These are phyloP conservation scores for Lonicera japonica DNA, from an alignment of 129 eudicot species.

Conservation along the genomic window DNA sequence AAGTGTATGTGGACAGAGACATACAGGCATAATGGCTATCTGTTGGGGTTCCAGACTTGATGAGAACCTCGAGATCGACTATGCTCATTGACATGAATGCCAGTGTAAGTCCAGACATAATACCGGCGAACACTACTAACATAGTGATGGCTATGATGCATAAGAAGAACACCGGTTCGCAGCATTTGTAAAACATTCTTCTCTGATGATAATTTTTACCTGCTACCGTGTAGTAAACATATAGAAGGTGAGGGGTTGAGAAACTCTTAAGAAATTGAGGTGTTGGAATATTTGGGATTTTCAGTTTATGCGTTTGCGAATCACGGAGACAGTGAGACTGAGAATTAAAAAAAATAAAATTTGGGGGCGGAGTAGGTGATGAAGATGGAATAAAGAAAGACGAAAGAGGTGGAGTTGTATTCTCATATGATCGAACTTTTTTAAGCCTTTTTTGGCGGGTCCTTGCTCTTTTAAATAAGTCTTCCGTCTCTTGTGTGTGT, in stretches of 20 bases:
- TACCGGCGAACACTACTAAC: constrained; percentile 38
- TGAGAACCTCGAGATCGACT: constrained; percentile 51
- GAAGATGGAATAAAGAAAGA: neutral
- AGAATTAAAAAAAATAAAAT: neutral
- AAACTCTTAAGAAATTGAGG: neutral
- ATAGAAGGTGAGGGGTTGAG: neutral
- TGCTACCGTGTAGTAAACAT: neutral
- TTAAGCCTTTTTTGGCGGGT: neutral
- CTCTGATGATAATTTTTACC: neutral
- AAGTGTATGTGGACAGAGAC: neutral
- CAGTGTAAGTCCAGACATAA: constrained; percentile 55
- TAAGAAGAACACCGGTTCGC: constrained; percentile 35
- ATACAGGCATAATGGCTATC: constrained; percentile 42
- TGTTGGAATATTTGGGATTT: neutral
- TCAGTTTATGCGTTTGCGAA: neutral
- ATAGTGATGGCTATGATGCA: constrained; percentile 16
- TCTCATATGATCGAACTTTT: neutral
- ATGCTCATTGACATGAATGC: constrained; percentile 54
- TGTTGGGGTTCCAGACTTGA: constrained; percentile 36
- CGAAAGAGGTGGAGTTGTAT: neutral
- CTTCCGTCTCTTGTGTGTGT: too few species aligned
- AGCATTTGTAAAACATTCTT: constrained; percentile 22
- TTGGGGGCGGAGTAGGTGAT: neutral
- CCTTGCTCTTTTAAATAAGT: too few species aligned
- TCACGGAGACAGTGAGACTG: neutral